A percentile compares a stretch with the other conserved stretches of the same genome.
These are phyloP conservation scores for Zychaea mexicana DNA, from an alignment of 371 early-diverging fungal genomes.

Conservation along the genomic window DNA sequence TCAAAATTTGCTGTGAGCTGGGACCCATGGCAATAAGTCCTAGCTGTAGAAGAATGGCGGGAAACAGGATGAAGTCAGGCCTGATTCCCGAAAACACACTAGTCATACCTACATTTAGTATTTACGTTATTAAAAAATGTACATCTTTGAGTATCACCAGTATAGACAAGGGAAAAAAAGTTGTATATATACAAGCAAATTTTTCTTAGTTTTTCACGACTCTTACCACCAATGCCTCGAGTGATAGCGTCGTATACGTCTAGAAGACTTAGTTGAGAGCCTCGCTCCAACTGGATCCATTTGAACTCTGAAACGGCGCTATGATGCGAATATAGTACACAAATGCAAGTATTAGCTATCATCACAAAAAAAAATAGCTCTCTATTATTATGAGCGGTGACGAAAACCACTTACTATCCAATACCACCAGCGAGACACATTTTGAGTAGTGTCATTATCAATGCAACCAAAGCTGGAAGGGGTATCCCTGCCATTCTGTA, in stretches of 20 bases:
- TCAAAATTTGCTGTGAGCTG: conserved; percentile 12
- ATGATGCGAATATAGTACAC: too few species aligned
- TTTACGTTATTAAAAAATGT: neutral
- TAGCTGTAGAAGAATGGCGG: conserved; percentile 14
- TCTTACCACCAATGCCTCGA: conserved; percentile 17
- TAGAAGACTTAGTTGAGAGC: conserved; percentile 9
- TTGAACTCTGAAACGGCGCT: conserved; percentile 25
- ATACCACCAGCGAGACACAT: conserved; percentile 32
- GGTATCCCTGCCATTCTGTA: conserved; percentile 21
- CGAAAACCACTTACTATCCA: conserved; percentile 21
- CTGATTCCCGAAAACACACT: conserved; percentile 6
- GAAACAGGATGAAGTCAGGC: conserved; percentile 7
- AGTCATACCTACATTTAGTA: neutral
- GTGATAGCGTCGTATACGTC: conserved; percentile 20
- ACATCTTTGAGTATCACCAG: neutral
- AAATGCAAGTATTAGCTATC: too few species aligned
- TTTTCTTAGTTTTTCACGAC: too few species aligned
- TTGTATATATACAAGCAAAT: neutral
- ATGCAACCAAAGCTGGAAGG: conserved; percentile 22
- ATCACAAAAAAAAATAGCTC: too few species aligned
- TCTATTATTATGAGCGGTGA: too few species aligned
- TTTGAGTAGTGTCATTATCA: conserved; percentile 18
- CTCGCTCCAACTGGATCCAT: conserved; percentile 18
- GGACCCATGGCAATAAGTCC: conserved; percentile 20
- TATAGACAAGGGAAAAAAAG: neutral